Evolutionary conservation across 805 yeast genomes (phyloP), one percentile per base, ranked within the genome.

Genomic region (Saccharomycopsis guyanensis): DNA sequence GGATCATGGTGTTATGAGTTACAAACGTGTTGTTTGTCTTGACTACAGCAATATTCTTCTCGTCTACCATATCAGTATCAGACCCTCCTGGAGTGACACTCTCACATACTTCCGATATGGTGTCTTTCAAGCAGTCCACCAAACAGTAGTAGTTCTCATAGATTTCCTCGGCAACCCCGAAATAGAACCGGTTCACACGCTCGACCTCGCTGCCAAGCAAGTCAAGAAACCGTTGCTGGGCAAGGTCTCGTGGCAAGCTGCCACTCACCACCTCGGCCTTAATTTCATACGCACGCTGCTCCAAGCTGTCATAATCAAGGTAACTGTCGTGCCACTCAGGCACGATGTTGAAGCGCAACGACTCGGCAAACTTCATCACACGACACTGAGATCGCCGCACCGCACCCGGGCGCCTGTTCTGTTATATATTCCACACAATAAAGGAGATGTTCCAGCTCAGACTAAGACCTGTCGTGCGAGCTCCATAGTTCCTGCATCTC

Each of bases 301-400:
- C 38, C 10, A 43, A 38, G 16, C 10, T 15, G 18, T 79, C 78
- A 59, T 82, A 82, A 57, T 86, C 83, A 29, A 89, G 70, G 58
- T 89, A 89, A 57, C 80, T 80, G 45, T 78, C 81, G 57, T 77
- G 79, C 97, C 97, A 89, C 57, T 84, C 95, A 3, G 96, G 95
- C 46, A 84, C 83, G 32, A 78, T 70, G 47, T 81, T 81, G 42
- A 80, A 82, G 53, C 72, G 74, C 47, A 82, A 66, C 20, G 83
- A 76, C 52, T 78, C 82, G 10, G 80, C 82, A 58, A 82, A 82
- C 64, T 82, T 81, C 89, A 82, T 82, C 40, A n/a, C n/a, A n/a
- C n/a, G n/a, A n/a, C n/a, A n/a, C n/a, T n/a, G n/a, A n/a, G n/a
- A n/a, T n/a, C n/a, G n/a, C n/a, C n/a, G n/a, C n/a, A n/a, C n/a